phyloP scores from a whole-genome alignment of 1,284 basidiomycete species.

The Cryptococcus hybrid region DNA sequence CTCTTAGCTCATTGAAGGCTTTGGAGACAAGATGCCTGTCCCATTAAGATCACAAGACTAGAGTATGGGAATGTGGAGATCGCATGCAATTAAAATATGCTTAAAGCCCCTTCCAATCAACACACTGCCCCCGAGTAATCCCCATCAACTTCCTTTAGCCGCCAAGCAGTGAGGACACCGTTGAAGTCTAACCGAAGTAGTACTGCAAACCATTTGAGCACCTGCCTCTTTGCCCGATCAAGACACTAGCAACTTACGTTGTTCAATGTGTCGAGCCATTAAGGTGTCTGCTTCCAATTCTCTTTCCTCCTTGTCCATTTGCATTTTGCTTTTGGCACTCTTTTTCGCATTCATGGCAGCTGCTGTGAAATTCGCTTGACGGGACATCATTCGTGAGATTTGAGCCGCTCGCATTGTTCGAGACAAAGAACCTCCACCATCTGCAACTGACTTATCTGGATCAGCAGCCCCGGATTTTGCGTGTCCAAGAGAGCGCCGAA shows the following conservation, averaged over 20 bases:
- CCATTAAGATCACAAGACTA: constrained; percentile 12
- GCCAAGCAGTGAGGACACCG: constrained; percentile 65
- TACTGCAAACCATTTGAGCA: constrained; percentile 42
- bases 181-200: constrained; percentile 82
- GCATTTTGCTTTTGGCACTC: constrained; percentile 2
- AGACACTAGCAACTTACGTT: constrained; percentile 42
- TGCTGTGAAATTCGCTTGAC: constrained; percentile 16
- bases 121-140: constrained; percentile 9
- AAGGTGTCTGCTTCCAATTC: constrained; percentile 54
- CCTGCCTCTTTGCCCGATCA: not conserved
- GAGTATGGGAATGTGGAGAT: not conserved
- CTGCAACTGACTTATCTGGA: constrained; percentile 3
- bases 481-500: constrained; percentile 63
- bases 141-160: constrained; percentile 18
- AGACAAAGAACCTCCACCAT: constrained; percentile 21
- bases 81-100: constrained; percentile 1
- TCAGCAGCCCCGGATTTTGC: constrained; percentile 56
- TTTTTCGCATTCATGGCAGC: not conserved
- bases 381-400: constrained; percentile 23
- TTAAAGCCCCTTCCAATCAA: constrained; percentile 25
- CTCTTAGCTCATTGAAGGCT: constrained; percentile 31
- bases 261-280: constrained; percentile 76
- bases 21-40: constrained; percentile 31
- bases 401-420: constrained; percentile 20
- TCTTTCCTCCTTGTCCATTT: constrained; percentile 45